Conservation (phyloP, 1,139 yeast genomes). For the Pichia sp. region DNA sequence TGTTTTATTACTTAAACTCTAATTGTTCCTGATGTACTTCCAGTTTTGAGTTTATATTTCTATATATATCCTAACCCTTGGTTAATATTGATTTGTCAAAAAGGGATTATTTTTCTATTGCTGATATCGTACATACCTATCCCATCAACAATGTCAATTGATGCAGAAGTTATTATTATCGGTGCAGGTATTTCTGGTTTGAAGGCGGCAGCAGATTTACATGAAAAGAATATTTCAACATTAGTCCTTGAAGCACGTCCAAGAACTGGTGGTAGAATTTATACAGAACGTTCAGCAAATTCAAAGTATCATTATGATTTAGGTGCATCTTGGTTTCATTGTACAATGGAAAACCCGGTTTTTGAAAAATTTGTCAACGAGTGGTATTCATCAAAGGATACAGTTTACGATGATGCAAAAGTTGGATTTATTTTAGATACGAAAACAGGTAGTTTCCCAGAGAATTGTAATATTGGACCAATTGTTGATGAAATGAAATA, state of each 20-base stretch:
- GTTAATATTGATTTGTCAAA: too few species aligned
- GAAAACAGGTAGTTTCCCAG: constrained; percentile 29
- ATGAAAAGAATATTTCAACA: constrained; percentile 38
- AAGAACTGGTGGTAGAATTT: constrained; percentile 49
- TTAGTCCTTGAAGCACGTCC: constrained; percentile 52
- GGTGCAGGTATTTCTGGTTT: constrained; percentile 85
- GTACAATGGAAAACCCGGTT: constrained; percentile 55
- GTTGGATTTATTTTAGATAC: constrained; percentile 25
- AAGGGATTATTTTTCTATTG: too few species aligned
- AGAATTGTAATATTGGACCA: constrained; percentile 32
- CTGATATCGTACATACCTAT: too few species aligned
- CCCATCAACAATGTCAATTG: constrained; percentile 4
- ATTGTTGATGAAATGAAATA: constrained; percentile 47
- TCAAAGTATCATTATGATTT: constrained; percentile 44
- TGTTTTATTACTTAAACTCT: too few species aligned
- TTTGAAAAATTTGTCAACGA: constrained; percentile 40
- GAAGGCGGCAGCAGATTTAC: constrained; percentile 61
- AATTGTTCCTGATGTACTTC: too few species aligned
- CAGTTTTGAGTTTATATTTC: too few species aligned
- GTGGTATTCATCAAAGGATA: constrained; percentile 26
- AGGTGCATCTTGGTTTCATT: constrained; percentile 89
- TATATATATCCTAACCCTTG: too few species aligned
- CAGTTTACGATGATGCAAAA: constrained; percentile 25
- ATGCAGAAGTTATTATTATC: constrained; percentile 41
- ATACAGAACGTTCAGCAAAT: constrained; percentile 29